Conservation (phyloP, 768 basidiomycete genomes). For the Leccinum uliginosum region DNA sequence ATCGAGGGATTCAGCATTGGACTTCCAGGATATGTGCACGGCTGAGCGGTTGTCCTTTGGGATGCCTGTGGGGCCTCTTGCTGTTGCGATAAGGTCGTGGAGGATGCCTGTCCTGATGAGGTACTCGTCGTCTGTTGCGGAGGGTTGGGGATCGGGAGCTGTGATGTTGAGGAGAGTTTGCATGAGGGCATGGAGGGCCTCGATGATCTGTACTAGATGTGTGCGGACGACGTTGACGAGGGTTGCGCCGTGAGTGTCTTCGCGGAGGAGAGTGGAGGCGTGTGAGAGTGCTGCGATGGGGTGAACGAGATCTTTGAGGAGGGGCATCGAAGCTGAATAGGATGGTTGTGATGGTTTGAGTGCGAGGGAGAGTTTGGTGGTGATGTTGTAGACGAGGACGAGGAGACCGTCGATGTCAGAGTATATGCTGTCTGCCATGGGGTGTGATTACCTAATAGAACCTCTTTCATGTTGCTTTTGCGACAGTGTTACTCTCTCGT, state of each 20-base stretch:
- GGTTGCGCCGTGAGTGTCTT: constrained; percentile 40
- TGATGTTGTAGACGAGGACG: constrained; percentile 48
- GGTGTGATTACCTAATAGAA: constrained; percentile 19
- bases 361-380: constrained; percentile 60
- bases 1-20: constrained; percentile 52
- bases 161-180: constrained; percentile 41
- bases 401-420: constrained; percentile 54
- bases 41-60: constrained; percentile 56
- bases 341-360: constrained; percentile 56
- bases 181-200: constrained; percentile 40
- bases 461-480: not conserved
- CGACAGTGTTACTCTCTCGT: not conserved
- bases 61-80: constrained; percentile 43
- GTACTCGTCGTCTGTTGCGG: constrained; percentile 39
- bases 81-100: constrained; percentile 55
- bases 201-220: constrained; percentile 40
- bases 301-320: constrained; percentile 51
- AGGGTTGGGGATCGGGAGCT: constrained; percentile 13
- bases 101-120: constrained; percentile 55
- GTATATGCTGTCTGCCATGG: constrained; percentile 31
- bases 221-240: constrained; percentile 41
- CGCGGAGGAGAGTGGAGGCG: constrained; percentile 43
- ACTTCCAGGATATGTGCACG: constrained; percentile 47
- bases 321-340: constrained; percentile 44
- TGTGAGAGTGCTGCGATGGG: constrained; percentile 48